Evolutionary conservation across 129 eudicot genomes (phyloP).

Genomic region (carrot (Daucus carota)): DH1_v3.0 NC_030382.2:59039001-59039500

Average conservation of each 20-base stretch:
- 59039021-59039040: too few relatives aligned
- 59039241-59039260: not conserved
- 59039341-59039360: not conserved
- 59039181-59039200: slow-evolving; percentile 54
- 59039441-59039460: not conserved
- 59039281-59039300: not conserved
- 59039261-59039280: too few relatives aligned
- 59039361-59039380: not conserved
- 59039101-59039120: slow-evolving; percentile 37
- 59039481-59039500: not conserved
- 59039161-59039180: slow-evolving; percentile 36
- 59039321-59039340: too few relatives aligned
- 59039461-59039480: not conserved
- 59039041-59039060: not conserved
- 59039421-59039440: not conserved
- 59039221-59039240: not conserved
- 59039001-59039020: too few relatives aligned
- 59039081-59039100: slow-evolving; percentile 80
- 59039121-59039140: slow-evolving; percentile 74
- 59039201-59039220: slow-evolving; percentile 54
- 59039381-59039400: not conserved
- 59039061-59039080: slow-evolving; percentile 39
- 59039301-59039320: too few relatives aligned
- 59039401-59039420: slow-evolving; percentile 3
- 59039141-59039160: slow-evolving; percentile 85